A percentile compares a stretch with the other conserved stretches of the same genome.
Evolutionary conservation across 2,329 filamentous ascomycete species (phyloP).

Genomic region (Xylariaceae sp.): DNA sequence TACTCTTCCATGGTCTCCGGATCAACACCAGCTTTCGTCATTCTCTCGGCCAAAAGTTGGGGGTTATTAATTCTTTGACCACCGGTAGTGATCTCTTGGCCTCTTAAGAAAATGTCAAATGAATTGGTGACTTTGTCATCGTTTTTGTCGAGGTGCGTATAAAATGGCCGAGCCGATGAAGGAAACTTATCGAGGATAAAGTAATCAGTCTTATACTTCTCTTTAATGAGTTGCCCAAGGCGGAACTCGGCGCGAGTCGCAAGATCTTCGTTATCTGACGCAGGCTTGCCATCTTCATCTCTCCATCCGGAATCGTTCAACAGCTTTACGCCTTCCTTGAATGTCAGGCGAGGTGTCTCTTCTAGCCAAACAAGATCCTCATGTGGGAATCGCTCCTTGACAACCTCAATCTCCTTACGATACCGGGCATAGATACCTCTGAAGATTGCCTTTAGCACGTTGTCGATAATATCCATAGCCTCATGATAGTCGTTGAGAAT

Average conservation of each 20-base stretch:
- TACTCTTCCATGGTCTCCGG: conserved; percentile 90
- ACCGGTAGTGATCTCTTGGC: conserved; percentile 90
- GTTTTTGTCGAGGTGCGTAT: conserved; percentile 79
- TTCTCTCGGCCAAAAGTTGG: conserved; percentile 73
- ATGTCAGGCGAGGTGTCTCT: conserved; percentile 80
- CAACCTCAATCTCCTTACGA: conserved; percentile 72
- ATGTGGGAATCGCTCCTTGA: conserved; percentile 85
- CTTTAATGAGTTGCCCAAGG: conserved; percentile 81
- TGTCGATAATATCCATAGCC: conserved; percentile 78
- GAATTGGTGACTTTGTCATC: conserved; percentile 73
- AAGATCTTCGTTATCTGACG: conserved; percentile 78
- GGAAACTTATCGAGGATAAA: conserved; percentile 96
- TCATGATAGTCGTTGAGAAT: conserved; percentile 91
- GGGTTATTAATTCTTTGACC: conserved; percentile 92
- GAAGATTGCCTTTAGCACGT: conserved; percentile 81
- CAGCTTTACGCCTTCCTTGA: conserved; percentile 79
- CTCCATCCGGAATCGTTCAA: conserved; percentile 78
- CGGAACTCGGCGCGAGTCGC: conserved; percentile 86
- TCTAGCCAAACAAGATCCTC: conserved; percentile 88
- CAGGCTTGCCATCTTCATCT: conserved; percentile 75
- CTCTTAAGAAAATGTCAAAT: conserved; percentile 92
- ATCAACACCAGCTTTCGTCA: conserved; percentile 76
- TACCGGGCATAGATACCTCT: conserved; percentile 72
- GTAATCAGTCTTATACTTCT: conserved; percentile 88
- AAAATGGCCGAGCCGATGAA: conserved; percentile 82